These are phyloP conservation scores for Saccharomyces mikatae DNA, from an alignment of 805 yeast species.

Conservation along the genomic window DNA sequence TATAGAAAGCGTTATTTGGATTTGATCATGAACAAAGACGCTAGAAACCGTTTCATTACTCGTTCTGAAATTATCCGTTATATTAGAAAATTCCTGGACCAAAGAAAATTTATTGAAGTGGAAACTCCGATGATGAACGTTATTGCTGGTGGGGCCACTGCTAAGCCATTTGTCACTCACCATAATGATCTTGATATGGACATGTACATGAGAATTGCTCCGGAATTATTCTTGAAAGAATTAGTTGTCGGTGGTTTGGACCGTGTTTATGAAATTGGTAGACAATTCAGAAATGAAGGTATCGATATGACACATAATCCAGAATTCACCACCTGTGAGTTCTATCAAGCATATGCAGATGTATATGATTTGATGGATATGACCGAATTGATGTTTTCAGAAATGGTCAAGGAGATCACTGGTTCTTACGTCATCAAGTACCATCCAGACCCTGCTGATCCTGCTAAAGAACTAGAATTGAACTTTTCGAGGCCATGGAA, in stretches of 20 bases:
- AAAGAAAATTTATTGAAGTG: constrained; percentile 83
- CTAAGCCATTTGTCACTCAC: constrained; percentile 94
- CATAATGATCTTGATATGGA: constrained; percentile 95
- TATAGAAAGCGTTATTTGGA: constrained; percentile 96
- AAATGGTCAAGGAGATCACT: constrained; percentile 93
- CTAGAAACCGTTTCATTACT: constrained; percentile 76
- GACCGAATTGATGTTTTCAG: constrained; percentile 89
- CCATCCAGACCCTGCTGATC: constrained; percentile 95
- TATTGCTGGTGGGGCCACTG: constrained; percentile 99
- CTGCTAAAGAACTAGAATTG: constrained; percentile 66
- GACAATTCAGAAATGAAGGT: constrained; percentile 98
- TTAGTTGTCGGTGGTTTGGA: constrained; percentile 97
- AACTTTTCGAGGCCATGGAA: constrained; percentile 97
- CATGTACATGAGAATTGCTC: constrained; percentile 97
- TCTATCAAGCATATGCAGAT: constrained; percentile 96
- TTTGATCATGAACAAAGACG: constrained; percentile 82
- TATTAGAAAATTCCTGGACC: constrained; percentile 82
- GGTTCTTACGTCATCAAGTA: constrained; percentile 79
- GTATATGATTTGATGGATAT: constrained; percentile 87
- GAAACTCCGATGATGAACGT: constrained; percentile 99
- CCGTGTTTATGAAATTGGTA: constrained; percentile 96
- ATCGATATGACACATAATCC: constrained; percentile 98
- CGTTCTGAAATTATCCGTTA: constrained; percentile 86
- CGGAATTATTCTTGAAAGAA: constrained; percentile 92
- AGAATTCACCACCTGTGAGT: constrained; percentile 97